phyloP scores from a whole-genome alignment of 2,329 filamentous ascomycete genomes.

The Phialemonium atrogriseum region DNA sequence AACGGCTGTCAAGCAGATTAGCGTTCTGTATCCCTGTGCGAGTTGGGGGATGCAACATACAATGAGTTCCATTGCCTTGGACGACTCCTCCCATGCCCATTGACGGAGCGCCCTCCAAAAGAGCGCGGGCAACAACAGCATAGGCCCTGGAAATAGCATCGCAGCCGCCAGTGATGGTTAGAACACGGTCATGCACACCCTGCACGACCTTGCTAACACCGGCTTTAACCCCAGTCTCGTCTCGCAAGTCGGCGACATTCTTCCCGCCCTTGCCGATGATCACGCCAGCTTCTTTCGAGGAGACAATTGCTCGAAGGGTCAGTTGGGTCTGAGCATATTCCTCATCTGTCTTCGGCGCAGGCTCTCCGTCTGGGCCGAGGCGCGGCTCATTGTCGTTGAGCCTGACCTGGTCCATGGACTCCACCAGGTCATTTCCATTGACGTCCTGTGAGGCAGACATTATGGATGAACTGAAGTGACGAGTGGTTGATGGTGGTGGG shows the following conservation, averaged over 20 bases:
- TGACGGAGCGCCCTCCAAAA: constrained; percentile 87
- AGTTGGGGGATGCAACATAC: constrained; percentile 48
- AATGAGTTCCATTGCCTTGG: constrained; percentile 82
- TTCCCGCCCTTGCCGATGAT: constrained; percentile 99
- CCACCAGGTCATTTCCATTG: constrained; percentile 53
- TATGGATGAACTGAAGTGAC: constrained; percentile 14
- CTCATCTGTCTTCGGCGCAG: constrained; percentile 84
- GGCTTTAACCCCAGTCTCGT: constrained; percentile 96
- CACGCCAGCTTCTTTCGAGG: constrained; percentile 96
- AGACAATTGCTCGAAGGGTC: constrained; percentile 94
- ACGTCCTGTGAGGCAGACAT: constrained; percentile 59
- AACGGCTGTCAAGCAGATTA: constrained; percentile 55
- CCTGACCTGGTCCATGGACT: constrained; percentile 58
- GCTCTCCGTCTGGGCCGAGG: constrained; percentile 66
- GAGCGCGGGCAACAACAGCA: constrained; percentile 79
- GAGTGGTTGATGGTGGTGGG: constrained; percentile 7
- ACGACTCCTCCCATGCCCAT: constrained; percentile 94
- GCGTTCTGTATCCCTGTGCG: constrained; percentile 8
- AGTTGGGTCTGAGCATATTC: constrained; percentile 91
- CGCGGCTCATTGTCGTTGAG: constrained; percentile 52
- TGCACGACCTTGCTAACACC: constrained; percentile 98
- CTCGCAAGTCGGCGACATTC: constrained; percentile 93
- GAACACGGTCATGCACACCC: constrained; percentile 91
- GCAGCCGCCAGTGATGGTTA: constrained; percentile 88
- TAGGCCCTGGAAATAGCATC: constrained; percentile 89